Base-by-base conservation (phyloP, 768 basidiomycete species). In the Boletus bicolor region DNA sequence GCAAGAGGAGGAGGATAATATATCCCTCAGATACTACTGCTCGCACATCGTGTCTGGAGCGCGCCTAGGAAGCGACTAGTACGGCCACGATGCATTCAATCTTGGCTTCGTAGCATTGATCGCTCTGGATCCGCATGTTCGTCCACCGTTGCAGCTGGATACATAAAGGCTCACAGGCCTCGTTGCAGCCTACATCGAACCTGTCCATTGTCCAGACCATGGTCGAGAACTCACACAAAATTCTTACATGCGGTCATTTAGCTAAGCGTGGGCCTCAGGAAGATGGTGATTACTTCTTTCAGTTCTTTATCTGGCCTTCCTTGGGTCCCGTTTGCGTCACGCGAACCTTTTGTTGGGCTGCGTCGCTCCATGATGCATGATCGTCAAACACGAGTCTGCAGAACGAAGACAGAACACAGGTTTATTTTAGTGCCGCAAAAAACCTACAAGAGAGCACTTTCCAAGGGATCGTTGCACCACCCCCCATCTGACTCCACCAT, bases 371-470 rank as follows among this genome's bases (percentile, higher is more conserved):
- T 24, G 21, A 24, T 24, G 21, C 21, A 24, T 24, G 21, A 19
- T 19, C 19, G 21, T 24, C 21, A 24, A 24, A 24, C 21, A 24
- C 21, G 21, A 24, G 21, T 24, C 21, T 19, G 19, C 19, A 24
- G 46, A 26, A 44, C 9, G 28, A 5, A 38, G 26, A 48, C 6
- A 11, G 32, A 35, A 32, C 4, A 10, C 0, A 8, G 24, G 8
- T 19, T 35, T 26, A 39, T 35, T 44, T 24, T 14, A 14, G 15
- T 7, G 1, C 8, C 17, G 4, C 28, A 36, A 15, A 43, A 59
- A 37, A 12, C 21, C 53, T 55, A 56, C 28, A 59, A 56, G 24
- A 61, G 48, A 6, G 37, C 9, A 24, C 35, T 5, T 10, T 7
- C 17, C 15, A 30, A 26, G 28, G 43, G 14, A 35, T 12, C 17